Evolutionary conservation across 1,284 basidiomycete species (phyloP), one percentile per base, ranked within the genome.

Genomic region (Ustilago trichophora): DNA sequence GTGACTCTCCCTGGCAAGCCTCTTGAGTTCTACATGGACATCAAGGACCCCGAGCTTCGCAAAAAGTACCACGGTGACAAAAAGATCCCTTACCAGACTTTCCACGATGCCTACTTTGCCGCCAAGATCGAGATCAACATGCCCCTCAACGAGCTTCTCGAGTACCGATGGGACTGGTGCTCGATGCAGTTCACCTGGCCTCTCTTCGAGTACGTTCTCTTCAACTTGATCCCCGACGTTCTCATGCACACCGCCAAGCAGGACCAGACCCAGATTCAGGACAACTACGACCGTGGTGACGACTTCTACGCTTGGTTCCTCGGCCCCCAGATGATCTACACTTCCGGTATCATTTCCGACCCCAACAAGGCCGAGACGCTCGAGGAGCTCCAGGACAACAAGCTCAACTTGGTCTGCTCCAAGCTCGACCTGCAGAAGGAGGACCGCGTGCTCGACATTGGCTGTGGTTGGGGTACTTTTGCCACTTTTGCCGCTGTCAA

Each of bases 311-410:
- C 62, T 43, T 96, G 93, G 91, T 96, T 95, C 88, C 87, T 96
- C 47, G 93, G 93, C 10, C 91, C 92, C 4, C 90, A 93, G 67
- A 96, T 96, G 93, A 88, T 99, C 80, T 99, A 98, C 84, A 99
- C 95, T 7, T 92, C 91, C 15, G 95, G 95, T 69, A 86, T 99
- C 58, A 88, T 98, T 65, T 85, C 86, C 25, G 89, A 91, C 82
- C 84, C 91, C 50, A 87, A 87, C 73, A 83, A 85, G 35, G 86
- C 90, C 74, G 91, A 98, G 83, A 89, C 92, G 15, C 87, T 98
- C 52, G 96, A 99, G 82, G 87, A 95, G 78, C 87, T 99, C 32
- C 96, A 99, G 85, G 95, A 98, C 84, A 99, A 98, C 87, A 98
- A 98, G 83, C 88, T 98, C 65, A 89, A 89, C 32, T 84, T 96